A percentile compares a stretch with the other conserved stretches of the same genome.
Conservation (phyloP, 352 stramenopile species). For the Globisporangium middletonii region DNA sequence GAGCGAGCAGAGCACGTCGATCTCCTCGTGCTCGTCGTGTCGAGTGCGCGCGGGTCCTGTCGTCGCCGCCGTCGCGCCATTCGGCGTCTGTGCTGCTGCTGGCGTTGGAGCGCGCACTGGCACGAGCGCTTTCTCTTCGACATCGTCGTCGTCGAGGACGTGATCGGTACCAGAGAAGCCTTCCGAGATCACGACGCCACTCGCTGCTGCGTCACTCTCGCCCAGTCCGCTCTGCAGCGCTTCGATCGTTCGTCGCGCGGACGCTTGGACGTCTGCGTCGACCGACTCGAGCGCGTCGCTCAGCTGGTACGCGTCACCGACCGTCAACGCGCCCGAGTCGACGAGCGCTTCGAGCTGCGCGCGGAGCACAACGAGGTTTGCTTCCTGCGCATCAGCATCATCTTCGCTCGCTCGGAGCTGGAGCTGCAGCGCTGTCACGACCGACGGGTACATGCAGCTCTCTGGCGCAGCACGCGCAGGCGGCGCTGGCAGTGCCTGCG, state of each 20-base stretch:
- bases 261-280: slow-evolving; percentile 34
- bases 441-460: slow-evolving; percentile 31
- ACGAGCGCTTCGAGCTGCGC: slow-evolving; percentile 77
- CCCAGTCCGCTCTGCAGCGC: slow-evolving; percentile 51
- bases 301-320: slow-evolving; percentile 68
- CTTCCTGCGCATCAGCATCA: slow-evolving; percentile 3
- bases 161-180: slow-evolving; percentile 20
- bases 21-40: slow-evolving; percentile 28
- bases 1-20: slow-evolving; percentile 79
- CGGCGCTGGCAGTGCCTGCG: slow-evolving; percentile 10
- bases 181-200: slow-evolving; percentile 24
- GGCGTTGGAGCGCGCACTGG: slow-evolving; percentile 3
- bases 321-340: slow-evolving; percentile 50
- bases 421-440: slow-evolving; percentile 10
- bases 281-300: slow-evolving; percentile 51
- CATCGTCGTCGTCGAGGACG: not conserved
- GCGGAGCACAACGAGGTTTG: slow-evolving; percentile 42
- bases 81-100: slow-evolving; percentile 16
- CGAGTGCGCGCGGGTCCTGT: slow-evolving; percentile 1
- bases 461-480: slow-evolving; percentile 6
- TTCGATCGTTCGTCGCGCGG: slow-evolving; percentile 52
- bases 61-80: slow-evolving; percentile 9
- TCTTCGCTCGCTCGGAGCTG: not conserved
- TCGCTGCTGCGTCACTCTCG: slow-evolving; percentile 20
- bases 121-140: slow-evolving; percentile 2